Evolutionary conservation across 257 asterid genomes (phyloP).

Genomic region (Scutellaria baicalensis): DNA sequence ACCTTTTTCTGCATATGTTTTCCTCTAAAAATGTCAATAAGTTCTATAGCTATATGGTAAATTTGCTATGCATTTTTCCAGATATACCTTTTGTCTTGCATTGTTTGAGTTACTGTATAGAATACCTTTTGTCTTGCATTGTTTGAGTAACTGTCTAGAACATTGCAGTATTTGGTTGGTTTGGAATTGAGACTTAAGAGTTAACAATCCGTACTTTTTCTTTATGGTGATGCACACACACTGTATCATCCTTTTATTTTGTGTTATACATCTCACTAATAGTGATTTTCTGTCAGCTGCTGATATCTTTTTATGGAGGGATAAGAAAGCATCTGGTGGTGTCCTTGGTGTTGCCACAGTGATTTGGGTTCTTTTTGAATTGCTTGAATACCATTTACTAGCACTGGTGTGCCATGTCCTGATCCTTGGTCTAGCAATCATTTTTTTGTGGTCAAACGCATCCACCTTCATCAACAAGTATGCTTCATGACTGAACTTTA

Average conservation of each 20-base stretch:
- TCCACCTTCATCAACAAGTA: slow-evolving; percentile 76
- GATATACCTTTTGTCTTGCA: not conserved
- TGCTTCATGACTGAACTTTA: not conserved
- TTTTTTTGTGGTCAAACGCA: slow-evolving; percentile 74
- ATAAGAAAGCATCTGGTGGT: slow-evolving; percentile 66
- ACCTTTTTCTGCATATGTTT: not conserved
- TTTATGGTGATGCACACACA: not conserved
- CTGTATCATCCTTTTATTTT: not conserved
- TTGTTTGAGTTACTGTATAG: not conserved
- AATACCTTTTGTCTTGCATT: not conserved
- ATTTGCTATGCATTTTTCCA: not conserved
- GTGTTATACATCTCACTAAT: slow-evolving; percentile 1
- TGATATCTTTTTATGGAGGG: slow-evolving; percentile 77
- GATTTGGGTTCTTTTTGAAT: slow-evolving; percentile 74
- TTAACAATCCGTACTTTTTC: not conserved
- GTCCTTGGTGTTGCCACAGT: slow-evolving; percentile 78
- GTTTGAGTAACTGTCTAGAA: not conserved
- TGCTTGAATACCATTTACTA: slow-evolving; percentile 79
- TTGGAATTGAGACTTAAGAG: not conserved
- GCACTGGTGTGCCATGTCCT: slow-evolving; percentile 68
- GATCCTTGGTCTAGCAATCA: slow-evolving; percentile 54
- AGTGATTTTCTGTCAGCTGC: slow-evolving; percentile 52
- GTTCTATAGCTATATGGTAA: not conserved
- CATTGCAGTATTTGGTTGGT: not conserved
- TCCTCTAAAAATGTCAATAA: not conserved